Evolutionary conservation across 2,329 filamentous ascomycete species (phyloP).

Genomic region (Davidsoniella australis): DNA sequence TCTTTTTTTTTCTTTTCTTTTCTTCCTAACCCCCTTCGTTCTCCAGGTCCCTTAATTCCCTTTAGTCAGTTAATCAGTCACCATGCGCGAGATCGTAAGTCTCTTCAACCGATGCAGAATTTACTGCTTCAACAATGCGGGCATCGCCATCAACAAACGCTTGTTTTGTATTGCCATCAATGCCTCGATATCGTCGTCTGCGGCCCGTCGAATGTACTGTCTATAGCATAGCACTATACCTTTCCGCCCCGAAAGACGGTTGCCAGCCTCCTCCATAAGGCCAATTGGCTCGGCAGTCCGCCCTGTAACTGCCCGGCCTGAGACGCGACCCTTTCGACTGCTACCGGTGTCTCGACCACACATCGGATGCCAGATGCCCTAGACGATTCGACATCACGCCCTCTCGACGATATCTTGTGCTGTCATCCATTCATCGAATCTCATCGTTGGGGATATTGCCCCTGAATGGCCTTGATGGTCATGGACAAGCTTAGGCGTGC

Average conservation of each 20-base stretch:
- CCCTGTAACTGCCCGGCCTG: neutral
- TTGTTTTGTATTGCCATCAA: slow-evolving; percentile 2
- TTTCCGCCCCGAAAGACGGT: slow-evolving; percentile 6
- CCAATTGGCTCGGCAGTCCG: slow-evolving; percentile 5
- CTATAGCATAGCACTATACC: neutral
- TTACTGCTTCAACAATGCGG: neutral
- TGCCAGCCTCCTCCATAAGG: slow-evolving; percentile 2
- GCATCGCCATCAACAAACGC: slow-evolving; percentile 2
- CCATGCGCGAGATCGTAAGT: slow-evolving; percentile 56
- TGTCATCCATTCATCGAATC: neutral
- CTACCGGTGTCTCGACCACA: too few relatives aligned
- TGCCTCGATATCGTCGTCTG: slow-evolving; percentile 6
- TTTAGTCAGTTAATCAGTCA: slow-evolving; percentile 21
- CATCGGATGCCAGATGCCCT: too few relatives aligned
- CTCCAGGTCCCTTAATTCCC: slow-evolving; percentile 16
- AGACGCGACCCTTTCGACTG: neutral
- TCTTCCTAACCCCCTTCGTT: slow-evolving; percentile 13
- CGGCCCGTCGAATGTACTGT: too few relatives aligned
- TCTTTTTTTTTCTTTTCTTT: slow-evolving; percentile 1
- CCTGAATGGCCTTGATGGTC: too few relatives aligned
- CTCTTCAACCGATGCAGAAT: slow-evolving; percentile 1
- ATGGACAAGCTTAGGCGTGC: too few relatives aligned
- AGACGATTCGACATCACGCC: neutral
- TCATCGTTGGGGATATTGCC: too few relatives aligned
- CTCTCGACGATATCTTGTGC: neutral